Evolutionary conservation across 192 early-diverging fungal genomes (phyloP).

Genomic region (Rhizophagus prolifer): DNA sequence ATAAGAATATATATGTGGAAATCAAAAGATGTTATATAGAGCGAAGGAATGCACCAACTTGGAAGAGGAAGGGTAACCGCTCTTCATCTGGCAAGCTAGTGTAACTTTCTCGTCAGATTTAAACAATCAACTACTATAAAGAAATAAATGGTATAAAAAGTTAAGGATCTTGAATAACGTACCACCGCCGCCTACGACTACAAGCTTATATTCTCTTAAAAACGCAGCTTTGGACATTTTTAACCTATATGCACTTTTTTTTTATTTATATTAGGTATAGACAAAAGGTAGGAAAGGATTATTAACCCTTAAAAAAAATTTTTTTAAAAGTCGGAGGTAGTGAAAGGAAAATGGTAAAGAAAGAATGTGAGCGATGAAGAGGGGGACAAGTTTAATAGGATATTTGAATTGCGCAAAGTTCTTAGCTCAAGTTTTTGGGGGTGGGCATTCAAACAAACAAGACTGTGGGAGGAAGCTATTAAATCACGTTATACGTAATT

Average conservation of each 20-base stretch:
- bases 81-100: neutral
- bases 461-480: too few relatives aligned
- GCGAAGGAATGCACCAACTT: neutral
- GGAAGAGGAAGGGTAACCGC: neutral
- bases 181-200: constrained; percentile 84
- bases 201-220: constrained; percentile 69
- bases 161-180: constrained; percentile 21
- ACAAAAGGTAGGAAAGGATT: neutral
- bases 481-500: too few relatives aligned
- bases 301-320: neutral
- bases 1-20: neutral
- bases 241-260: constrained; percentile 16
- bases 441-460: too few relatives aligned
- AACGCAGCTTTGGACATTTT: constrained; percentile 35
- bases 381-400: too few relatives aligned
- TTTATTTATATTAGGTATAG: neutral
- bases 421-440: too few relatives aligned
- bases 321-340: neutral
- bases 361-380: neutral
- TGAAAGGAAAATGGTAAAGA: neutral
- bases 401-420: too few relatives aligned
- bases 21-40: neutral
- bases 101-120: neutral
- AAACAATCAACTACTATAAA: neutral
- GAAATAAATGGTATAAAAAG: neutral